A percentile compares a stretch with the other conserved stretches of the same genome.
Conservation (phyloP, 2,329 filamentous ascomycete genomes). For the Monilinia vaccinii-corymbosi region DNA sequence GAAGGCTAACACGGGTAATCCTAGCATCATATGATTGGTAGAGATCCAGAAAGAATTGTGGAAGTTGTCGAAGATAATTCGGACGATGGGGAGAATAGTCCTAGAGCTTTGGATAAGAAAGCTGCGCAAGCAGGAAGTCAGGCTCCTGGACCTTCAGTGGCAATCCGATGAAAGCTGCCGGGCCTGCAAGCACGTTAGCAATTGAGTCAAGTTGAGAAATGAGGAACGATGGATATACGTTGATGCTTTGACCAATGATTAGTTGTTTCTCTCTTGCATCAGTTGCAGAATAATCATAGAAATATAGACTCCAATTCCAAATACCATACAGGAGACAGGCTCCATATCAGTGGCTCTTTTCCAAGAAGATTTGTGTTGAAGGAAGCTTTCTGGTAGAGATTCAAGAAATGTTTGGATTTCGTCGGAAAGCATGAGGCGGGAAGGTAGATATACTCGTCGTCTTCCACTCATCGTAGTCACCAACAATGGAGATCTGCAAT, state of each 20-base stretch:
- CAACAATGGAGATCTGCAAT: neutral
- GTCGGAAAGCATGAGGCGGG: neutral
- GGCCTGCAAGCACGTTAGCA: neutral
- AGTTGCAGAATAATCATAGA: conserved; percentile 9
- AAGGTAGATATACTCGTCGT: conserved; percentile 1
- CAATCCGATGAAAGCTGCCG: neutral
- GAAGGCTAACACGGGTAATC: conserved; percentile 12
- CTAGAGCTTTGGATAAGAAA: too few species aligned
- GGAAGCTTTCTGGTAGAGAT: neutral
- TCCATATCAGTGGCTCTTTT: conserved; percentile 1
- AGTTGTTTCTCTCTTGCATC: conserved; percentile 8
- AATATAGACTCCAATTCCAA: conserved; percentile 8
- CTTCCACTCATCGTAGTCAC: neutral
- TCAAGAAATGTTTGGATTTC: neutral
- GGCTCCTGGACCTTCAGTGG: neutral
- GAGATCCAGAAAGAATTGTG: conserved; percentile 17
- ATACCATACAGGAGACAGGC: conserved; percentile 9
- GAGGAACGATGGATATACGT: neutral
- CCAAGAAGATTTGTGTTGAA: neutral
- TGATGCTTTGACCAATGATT: neutral
- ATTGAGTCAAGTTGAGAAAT: neutral
- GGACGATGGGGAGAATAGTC: conserved; percentile 18
- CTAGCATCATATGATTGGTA: conserved; percentile 27
- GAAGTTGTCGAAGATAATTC: conserved; percentile 21
- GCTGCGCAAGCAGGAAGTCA: conserved; percentile 1